Evolutionary conservation across 192 early-diverging fungal genomes (phyloP), one percentile per base, ranked within the genome.

Genomic region (Chytriomyces hyalinus): DNA sequence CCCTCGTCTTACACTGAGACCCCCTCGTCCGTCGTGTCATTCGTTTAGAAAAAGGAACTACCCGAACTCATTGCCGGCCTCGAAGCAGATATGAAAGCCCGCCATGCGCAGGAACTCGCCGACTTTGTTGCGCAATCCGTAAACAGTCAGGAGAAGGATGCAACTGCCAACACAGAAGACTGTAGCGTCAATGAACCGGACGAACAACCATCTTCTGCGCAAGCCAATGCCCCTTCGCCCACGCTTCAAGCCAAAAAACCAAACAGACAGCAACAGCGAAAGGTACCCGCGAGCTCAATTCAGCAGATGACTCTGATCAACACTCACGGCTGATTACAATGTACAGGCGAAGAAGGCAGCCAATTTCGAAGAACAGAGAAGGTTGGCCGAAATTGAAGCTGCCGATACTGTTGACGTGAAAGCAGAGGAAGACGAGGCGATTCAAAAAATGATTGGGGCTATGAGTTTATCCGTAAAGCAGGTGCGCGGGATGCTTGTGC

Each of bases 1-100:
- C 36, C 36, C 36, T 0, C 24, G n/a, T 36, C 36, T 36, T 36
- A 36, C 0, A 36, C 36, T 36, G 36, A 36, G 3, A 73, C 49
- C 48, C 13, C 4, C 53, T 20, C n/a, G n/a, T 57, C 53, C 53
- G 20, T n/a, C 53, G 5, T 57, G 24, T 46, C 51, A 11, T 7
- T 51, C 28, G 8, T 60, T 6, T 88, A 91, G 82, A 96, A 95
- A 79, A 98, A 97, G 85, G 92, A 97, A 76, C 91, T 95, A 6
- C 64, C 82, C 0, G 83, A 83, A 6, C 87, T 93, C 46, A 91
- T 94, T 53, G 90, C 89, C 6, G 79, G 77, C 5, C 74, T 97
- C 69, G 94, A 96, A 78, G 71, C 65, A 13, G 85, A 88, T 63
- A 83, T 92, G 60, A 82, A 79, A 20, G 80, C 85, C 60, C 83